Evolutionary conservation across 2,329 filamentous ascomycete genomes (phyloP), one percentile per base, ranked within the genome.

Genomic region (Fusarium anthophilum): DNA sequence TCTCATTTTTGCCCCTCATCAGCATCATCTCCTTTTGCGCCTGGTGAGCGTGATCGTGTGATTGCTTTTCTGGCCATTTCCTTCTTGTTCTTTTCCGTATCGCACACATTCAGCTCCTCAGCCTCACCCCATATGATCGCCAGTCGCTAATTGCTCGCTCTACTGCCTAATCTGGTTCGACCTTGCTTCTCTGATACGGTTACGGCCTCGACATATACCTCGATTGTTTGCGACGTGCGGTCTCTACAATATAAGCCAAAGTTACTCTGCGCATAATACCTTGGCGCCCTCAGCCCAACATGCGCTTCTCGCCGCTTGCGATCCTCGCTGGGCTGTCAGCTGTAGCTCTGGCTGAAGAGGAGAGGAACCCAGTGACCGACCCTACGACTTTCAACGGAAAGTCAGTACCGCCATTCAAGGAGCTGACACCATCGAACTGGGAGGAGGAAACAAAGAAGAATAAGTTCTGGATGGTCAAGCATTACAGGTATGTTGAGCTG

Each of bases 341-440:
- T 58, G 65, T 81, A 41, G 76, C 67, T 51, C 62, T 70, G 59
- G 78, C 79, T 45, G 81, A 85, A 35, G 84, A 83, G 43, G 81
- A 84, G 12, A 47, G 50, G 12, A 63, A 78, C 77, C 39, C 79
- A 79, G 56, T 79, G 77, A 77, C 81, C 79, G 60, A 79, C 76
- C 77, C 81, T 69, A 93, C 91, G 37, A 84, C 84, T 45, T 94
- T 94, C 84, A 92, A 94, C 79, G 89, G 86, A 71, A 86, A 91
- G 77, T 85, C 85, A 44, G 92, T 94, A 43, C 92, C 92, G 41
- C 89, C 91, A 9, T 83, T 93, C 78, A 82, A 87, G 48, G 88
- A 92, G 77, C 79, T 94, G 70, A 88, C 86, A 6, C 86, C 87
- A 35, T 82, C 86, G 48, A 91, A 85, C 74, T 88, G 91, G 74